These are phyloP conservation scores for Raffaelea arxii DNA, from an alignment of 2,329 filamentous ascomycete genomes.

Conservation along the genomic window DNA sequence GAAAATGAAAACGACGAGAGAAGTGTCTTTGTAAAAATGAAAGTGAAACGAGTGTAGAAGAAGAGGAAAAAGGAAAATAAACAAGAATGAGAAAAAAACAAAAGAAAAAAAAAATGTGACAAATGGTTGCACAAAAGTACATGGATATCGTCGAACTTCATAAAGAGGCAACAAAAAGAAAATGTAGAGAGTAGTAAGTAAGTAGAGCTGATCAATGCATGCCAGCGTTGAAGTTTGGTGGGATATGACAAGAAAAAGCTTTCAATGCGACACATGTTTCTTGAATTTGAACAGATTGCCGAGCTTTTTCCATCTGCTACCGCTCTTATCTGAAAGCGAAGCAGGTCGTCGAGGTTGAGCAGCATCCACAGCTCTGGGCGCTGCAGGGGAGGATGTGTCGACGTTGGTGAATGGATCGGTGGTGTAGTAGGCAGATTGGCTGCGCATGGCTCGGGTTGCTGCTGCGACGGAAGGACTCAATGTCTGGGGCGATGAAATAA, in stretches of 20 bases:
- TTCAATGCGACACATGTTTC: too few species aligned
- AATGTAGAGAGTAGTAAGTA: not conserved
- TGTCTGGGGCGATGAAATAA: not conserved
- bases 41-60: not conserved
- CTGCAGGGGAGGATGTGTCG: not conserved
- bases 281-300: too few species aligned
- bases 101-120: not conserved
- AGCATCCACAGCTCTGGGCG: too few species aligned
- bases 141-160: not conserved
- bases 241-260: not conserved
- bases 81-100: not conserved
- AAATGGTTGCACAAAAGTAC: not conserved
- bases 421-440: conserved; percentile 9
- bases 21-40: not conserved
- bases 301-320: too few species aligned
- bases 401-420: conserved; percentile 1
- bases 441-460: conserved; percentile 1
- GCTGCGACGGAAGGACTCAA: not conserved
- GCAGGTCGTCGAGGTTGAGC: too few species aligned
- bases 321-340: too few species aligned
- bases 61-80: not conserved
- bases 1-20: not conserved
- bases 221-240: not conserved
- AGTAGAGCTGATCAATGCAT: not conserved
- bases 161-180: not conserved